Percentiles rank a stretch among this genome's conserved stretches.
phyloP scores from a whole-genome alignment of 176 grass and related monocot genomes.

The Oryza glaberrima region DNA sequence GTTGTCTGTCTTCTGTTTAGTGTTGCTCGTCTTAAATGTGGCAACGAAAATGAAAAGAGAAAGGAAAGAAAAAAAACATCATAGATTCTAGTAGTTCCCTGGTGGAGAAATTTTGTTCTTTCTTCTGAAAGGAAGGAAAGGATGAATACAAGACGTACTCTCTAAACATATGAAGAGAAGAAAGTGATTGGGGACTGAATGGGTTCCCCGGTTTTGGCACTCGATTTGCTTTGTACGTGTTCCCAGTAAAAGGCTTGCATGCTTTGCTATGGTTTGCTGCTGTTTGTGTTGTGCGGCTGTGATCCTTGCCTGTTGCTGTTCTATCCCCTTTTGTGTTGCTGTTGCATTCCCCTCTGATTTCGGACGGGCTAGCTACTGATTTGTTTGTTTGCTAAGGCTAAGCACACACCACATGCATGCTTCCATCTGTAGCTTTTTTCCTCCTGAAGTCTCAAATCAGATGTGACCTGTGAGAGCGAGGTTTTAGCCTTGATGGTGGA shows the following conservation, averaged over 20 bases:
- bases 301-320: background rate
- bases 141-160: slow-evolving; percentile 30
- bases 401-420: background rate
- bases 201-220: background rate
- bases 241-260: background rate
- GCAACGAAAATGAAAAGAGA: slow-evolving; percentile 1
- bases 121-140: slow-evolving; percentile 4
- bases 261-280: background rate
- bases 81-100: slow-evolving; percentile 32
- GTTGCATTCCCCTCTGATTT: background rate
- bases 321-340: background rate
- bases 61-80: background rate
- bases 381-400: background rate
- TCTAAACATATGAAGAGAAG: background rate
- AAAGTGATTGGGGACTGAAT: background rate
- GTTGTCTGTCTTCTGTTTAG: slow-evolving; percentile 2
- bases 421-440: background rate
- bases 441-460: background rate
- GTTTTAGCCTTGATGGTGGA: background rate
- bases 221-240: background rate
- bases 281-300: background rate
- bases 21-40: slow-evolving; percentile 22
- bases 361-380: background rate
- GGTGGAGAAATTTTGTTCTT: slow-evolving; percentile 34
- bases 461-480: background rate